phyloP scores from a whole-genome alignment of 2,329 filamentous ascomycete genomes.

The Aspergillus arachidicola region DNA sequence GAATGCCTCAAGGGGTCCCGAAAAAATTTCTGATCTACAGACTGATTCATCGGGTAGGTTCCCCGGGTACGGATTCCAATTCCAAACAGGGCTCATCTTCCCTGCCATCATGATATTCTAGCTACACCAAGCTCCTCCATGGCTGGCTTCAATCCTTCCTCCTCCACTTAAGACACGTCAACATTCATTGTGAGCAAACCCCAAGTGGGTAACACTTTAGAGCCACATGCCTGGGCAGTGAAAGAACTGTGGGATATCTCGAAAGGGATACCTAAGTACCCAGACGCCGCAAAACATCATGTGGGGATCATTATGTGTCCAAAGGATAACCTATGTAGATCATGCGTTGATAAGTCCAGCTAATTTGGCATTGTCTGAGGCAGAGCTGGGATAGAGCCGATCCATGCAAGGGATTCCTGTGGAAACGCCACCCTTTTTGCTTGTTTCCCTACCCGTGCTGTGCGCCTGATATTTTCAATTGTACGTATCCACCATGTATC shows the following conservation, averaged over 20 bases:
- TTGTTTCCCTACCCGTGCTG: slow-evolving; percentile 9
- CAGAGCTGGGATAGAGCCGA: slow-evolving; percentile 1
- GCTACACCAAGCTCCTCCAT: background rate
- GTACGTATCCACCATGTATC: slow-evolving; percentile 12
- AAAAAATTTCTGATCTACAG: background rate
- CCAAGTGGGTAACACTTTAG: background rate
- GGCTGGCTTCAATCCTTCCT: background rate
- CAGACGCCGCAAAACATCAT: slow-evolving; percentile 2
- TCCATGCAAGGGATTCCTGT: slow-evolving; percentile 10
- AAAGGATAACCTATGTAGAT: slow-evolving; percentile 6
- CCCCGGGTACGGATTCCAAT: background rate
- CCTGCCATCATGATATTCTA: background rate
- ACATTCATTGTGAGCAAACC: background rate
- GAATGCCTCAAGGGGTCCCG: background rate
- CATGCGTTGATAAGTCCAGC: slow-evolving; percentile 5
- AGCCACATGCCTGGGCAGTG: background rate
- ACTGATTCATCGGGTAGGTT: background rate
- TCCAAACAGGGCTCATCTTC: slow-evolving; percentile 3
- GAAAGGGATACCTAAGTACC: background rate
- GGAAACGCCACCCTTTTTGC: slow-evolving; percentile 5
- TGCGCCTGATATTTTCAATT: slow-evolving; percentile 4
- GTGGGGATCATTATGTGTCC: slow-evolving; percentile 11
- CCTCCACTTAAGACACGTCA: background rate
- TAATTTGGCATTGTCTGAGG: slow-evolving; percentile 6
- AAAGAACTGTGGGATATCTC: background rate